Base-by-base conservation (phyloP, 352 stramenopile genomes). In the Pythium diclinum region DNA sequence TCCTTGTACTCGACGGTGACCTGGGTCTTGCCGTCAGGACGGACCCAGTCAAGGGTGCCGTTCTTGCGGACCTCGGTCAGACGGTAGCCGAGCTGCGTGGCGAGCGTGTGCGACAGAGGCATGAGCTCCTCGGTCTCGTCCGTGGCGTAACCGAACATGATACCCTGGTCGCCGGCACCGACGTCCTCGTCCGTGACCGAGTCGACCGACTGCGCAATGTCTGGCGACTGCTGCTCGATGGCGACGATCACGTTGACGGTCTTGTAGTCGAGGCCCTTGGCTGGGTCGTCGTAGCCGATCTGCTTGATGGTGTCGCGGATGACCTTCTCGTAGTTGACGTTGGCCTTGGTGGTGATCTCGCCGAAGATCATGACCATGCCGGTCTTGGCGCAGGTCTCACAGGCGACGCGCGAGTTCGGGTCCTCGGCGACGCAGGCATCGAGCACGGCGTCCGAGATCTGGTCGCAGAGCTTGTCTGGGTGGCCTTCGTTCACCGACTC, bases 351-450 rank as follows among this genome's bases (percentile, higher is more conserved):
- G 66, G 96, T 99, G 79, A 99, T 99, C 88, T 99, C 97, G 63
- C 97, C 97, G 74, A 99, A 99, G 73, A 99, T 98, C 96, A 99
- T 99, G 66, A 99, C 96, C 90, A 99, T 99, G 74, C 96, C 97
- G 3, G 97, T 99, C 89, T 99, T 99, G 71, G 93, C 97, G 81
- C 96, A 98, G 33, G 97, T 99, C 85, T 99, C 97, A 67, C 96
- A 99, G 30, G 97, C 97, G 46, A 99, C 97, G 75, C 97, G 97
- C 67, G 96, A 98, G 75, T 97, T 94, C 58, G 97, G 96, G 81
- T 99, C 97, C 73, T 98, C 94, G n/a, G 85, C 83, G 52, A 99
- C 81, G 81, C 97, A 99, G 56, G 97, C 97, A 78, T 99, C 97
- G 34, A 99, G 85, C 58, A 99, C 96, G 59, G 97, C 97, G 84